phyloP scores from a whole-genome alignment of 2,329 filamentous ascomycete genomes.

The Fusarium continuum region DNA sequence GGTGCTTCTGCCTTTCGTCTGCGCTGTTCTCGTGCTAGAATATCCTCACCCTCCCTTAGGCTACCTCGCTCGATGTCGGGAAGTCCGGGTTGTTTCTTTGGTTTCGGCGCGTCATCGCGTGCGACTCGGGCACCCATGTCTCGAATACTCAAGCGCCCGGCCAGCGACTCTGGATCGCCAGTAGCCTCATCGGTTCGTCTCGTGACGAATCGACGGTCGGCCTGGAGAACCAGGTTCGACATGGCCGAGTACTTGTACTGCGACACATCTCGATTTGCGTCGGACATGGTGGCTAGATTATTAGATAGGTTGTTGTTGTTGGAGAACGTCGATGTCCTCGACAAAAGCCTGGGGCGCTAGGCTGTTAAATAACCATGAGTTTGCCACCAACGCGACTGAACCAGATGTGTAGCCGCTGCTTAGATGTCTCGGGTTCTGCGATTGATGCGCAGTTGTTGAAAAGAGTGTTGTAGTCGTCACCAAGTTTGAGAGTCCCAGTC shows the following conservation, averaged over 20 bases:
- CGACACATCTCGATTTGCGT: constrained; percentile 82
- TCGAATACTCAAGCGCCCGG: constrained; percentile 88
- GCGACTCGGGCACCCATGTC: constrained; percentile 92
- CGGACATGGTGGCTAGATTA: constrained; percentile 69
- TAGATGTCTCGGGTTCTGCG: constrained; percentile 35
- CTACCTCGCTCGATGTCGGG: constrained; percentile 78
- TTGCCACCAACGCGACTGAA: constrained; percentile 33
- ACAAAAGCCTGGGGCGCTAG: constrained; percentile 50
- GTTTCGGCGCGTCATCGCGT: constrained; percentile 81
- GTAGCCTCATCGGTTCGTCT: constrained; percentile 94
- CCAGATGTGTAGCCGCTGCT: constrained; percentile 19
- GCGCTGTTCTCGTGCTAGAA: constrained; percentile 82
- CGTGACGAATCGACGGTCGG: constrained; percentile 94
- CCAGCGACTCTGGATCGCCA: constrained; percentile 96
- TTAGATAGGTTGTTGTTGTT: constrained; percentile 41
- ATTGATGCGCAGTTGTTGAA: constrained; percentile 40
- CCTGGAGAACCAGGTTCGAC: constrained; percentile 99
- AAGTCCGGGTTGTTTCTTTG: constrained; percentile 76
- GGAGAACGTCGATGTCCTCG: constrained; percentile 50
- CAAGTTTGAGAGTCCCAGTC: constrained; percentile 31
- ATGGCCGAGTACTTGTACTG: constrained; percentile 99
- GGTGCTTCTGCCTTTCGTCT: constrained; percentile 81
- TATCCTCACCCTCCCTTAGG: constrained; percentile 82
- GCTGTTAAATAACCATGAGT: constrained; percentile 49
- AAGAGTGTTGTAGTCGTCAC: constrained; percentile 32